Percentiles rank a stretch among this genome's conserved stretches.
phyloP scores from a whole-genome alignment of 2,329 filamentous ascomycete species.

The Diaporthe eres region DNA sequence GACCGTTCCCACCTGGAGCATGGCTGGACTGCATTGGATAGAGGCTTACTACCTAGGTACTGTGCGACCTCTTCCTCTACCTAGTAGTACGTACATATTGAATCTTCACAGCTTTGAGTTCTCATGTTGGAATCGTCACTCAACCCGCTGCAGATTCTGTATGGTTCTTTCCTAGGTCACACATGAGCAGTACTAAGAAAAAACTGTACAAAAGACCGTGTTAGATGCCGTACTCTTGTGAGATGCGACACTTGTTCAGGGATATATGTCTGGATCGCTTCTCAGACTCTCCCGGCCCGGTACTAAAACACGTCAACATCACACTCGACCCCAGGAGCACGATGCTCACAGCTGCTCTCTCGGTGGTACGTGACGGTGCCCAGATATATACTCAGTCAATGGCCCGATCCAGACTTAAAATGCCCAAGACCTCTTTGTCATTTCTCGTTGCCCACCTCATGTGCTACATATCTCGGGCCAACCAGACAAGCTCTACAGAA shows the following conservation, averaged over 20 bases:
- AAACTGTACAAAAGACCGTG: background rate
- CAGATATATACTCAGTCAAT: background rate
- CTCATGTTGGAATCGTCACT: background rate
- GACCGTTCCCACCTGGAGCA: background rate
- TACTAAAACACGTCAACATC: background rate
- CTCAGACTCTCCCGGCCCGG: background rate
- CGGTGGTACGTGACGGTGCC: background rate
- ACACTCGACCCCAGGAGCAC: background rate
- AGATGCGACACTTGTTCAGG: background rate
- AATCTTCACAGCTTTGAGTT: too few species aligned
- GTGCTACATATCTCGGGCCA: slow-evolving; percentile 14
- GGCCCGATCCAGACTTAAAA: background rate
- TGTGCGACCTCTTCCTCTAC: background rate
- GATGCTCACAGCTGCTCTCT: background rate
- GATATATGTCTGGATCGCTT: background rate
- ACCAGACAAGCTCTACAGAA: background rate
- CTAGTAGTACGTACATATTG: background rate
- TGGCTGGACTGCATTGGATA: background rate
- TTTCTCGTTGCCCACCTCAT: slow-evolving; percentile 6
- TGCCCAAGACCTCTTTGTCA: background rate
- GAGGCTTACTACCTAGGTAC: background rate
- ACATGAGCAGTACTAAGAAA: background rate
- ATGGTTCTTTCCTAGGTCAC: background rate
- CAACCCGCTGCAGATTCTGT: background rate
- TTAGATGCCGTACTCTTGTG: background rate